Evolutionary conservation across 139 green algal genomes (phyloP), one percentile per base, ranked within the genome.

Genomic region (Limnomonas spitsbergensis): DNA sequence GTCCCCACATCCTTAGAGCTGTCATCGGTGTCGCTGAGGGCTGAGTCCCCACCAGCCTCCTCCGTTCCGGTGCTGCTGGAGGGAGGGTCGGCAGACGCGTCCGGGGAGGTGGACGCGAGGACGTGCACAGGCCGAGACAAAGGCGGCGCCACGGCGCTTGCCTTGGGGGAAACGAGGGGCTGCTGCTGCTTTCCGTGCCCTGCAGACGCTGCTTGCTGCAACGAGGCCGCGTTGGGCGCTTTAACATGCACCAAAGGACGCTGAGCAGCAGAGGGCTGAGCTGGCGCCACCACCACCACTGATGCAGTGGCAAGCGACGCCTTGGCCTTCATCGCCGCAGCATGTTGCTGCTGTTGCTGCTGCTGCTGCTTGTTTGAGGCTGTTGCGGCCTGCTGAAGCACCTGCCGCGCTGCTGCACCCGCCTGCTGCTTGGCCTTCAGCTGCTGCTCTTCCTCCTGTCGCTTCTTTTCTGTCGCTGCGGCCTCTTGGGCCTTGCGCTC

Each of bases 401-500:
- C 67, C 73, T 80, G 79, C 79, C 52, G 27, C 40, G 3, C 56
- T 40, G 9, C 67, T 9, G 40, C 3, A 34, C 38, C 35, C 37
- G 38, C 80, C 75, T 79, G 39, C 71, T 79, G 36, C 61, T 79
- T 76, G 4, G 73, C 36, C 40, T 70, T 38, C 53, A 68, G 79
- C 73, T 77, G 73, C 79, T 47, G 27, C 69, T 37, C 56, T 4
- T 74, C 67, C 34, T 74, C 67, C 34, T 40, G 34, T 75, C 72
- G 38, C 69, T 80, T 69, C 75, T 78, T 73, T 35, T 80, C 76
- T 38, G 54, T 61, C 67, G 38, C 75, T 32, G 78, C 81, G 26
- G 73, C 82, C 68, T 86, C 88, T 67, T 88, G 82, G 0, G 78
- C 88, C 54, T 86, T 84, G 32, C 83, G 87, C 79, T 89, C 80